phyloP scores from a whole-genome alignment of 768 basidiomycete genomes.

The Clitopilus hobsonii region DNA sequence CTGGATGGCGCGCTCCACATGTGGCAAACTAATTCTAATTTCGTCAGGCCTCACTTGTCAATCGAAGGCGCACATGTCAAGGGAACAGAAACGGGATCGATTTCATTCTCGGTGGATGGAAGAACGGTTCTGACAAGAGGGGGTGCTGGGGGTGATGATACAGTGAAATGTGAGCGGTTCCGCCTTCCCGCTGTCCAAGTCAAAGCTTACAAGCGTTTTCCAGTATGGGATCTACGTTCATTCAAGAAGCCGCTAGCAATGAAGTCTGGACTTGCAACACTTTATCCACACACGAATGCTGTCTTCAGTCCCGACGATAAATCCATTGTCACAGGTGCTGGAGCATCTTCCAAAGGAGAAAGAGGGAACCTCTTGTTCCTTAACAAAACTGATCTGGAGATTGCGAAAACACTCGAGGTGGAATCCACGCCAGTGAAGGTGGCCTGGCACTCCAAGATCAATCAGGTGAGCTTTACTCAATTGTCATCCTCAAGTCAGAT shows the following conservation, averaged over 20 bases:
- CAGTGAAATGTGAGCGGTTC: slow-evolving; percentile 78
- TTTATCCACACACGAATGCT: slow-evolving; percentile 92
- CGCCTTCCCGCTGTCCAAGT: neutral
- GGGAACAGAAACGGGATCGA: slow-evolving; percentile 79
- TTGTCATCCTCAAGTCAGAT: slow-evolving; percentile 5
- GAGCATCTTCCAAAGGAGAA: slow-evolving; percentile 60
- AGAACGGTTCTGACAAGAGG: slow-evolving; percentile 83
- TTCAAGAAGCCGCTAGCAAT: slow-evolving; percentile 85
- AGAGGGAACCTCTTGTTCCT: slow-evolving; percentile 73
- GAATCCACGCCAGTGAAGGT: slow-evolving; percentile 85
- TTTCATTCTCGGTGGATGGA: slow-evolving; percentile 88
- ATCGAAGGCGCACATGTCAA: slow-evolving; percentile 87
- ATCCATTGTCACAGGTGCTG: slow-evolving; percentile 80
- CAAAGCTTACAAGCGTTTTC: neutral
- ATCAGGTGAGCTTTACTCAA: slow-evolving; percentile 61
- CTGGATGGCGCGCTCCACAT: slow-evolving; percentile 90
- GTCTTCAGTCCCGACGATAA: slow-evolving; percentile 94
- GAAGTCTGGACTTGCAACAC: slow-evolving; percentile 59
- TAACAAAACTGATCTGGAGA: slow-evolving; percentile 62
- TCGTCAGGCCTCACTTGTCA: slow-evolving; percentile 83
- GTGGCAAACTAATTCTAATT: slow-evolving; percentile 91
- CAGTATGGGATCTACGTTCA: slow-evolving; percentile 92
- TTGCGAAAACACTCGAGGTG: slow-evolving; percentile 62
- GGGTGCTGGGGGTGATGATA: slow-evolving; percentile 93
- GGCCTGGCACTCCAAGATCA: slow-evolving; percentile 95